These are phyloP conservation scores for Akanthomyces uredinophilus DNA, from an alignment of 2,329 filamentous ascomycete genomes.

Conservation along the genomic window DNA sequence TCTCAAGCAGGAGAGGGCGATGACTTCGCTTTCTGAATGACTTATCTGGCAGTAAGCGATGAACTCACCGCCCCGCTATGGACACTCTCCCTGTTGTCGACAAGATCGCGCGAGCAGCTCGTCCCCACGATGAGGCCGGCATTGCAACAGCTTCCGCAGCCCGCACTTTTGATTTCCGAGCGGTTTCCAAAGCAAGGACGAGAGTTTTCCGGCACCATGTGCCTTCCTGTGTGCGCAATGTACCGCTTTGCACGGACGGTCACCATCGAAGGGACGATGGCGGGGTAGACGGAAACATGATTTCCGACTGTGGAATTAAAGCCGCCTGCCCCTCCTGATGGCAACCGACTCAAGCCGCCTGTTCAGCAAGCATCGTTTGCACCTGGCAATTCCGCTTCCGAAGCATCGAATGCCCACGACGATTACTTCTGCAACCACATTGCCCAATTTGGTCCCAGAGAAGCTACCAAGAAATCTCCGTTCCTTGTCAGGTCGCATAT, in stretches of 20 bases:
- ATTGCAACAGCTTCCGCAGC: too few species aligned
- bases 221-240: too few species aligned
- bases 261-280: not conserved
- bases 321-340: not conserved
- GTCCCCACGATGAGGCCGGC: not conserved
- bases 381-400: not conserved
- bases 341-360: conserved; percentile 6
- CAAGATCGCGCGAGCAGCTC: not conserved
- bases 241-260: too few species aligned
- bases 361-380: not conserved
- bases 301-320: not conserved
- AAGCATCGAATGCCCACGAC: not conserved
- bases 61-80: too few species aligned
- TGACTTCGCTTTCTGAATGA: too few species aligned
- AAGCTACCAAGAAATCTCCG: not conserved
- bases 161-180: not conserved
- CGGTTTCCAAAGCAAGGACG: too few species aligned
- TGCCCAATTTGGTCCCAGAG: not conserved
- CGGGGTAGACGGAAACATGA: conserved; percentile 1
- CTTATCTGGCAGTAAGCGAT: too few species aligned
- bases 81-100: not conserved
- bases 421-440: not conserved
- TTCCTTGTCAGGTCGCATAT: not conserved
- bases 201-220: too few species aligned
- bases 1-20: too few species aligned